These are phyloP conservation scores for Sherardia arvensis DNA, from an alignment of 257 asterid species.

Conservation along the genomic window DNA sequence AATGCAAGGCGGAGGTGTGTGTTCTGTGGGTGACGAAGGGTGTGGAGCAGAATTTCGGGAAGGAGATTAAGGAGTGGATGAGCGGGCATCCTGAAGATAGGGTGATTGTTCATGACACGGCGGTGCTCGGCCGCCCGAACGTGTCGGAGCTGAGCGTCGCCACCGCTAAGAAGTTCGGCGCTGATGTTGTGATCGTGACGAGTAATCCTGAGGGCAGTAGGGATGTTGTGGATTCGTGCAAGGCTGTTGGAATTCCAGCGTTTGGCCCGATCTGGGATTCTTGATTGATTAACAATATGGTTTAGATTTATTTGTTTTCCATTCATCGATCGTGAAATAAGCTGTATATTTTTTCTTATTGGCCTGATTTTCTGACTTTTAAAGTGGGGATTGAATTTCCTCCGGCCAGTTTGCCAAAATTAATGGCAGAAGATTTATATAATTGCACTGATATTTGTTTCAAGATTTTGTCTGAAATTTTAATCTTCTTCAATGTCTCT, in stretches of 20 bases:
- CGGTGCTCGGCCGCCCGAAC: constrained; percentile 54
- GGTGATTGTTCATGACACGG: constrained; percentile 58
- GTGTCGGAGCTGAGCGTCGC: constrained; percentile 50
- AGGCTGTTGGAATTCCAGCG: constrained; percentile 49
- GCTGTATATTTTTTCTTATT: no score
- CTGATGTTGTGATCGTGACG: constrained; percentile 64
- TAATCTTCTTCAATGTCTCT: background rate
- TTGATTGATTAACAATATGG: no score
- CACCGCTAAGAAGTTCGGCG: constrained; percentile 37
- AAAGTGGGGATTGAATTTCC: background rate
- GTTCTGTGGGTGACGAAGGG: constrained; percentile 65
- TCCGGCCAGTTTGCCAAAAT: background rate
- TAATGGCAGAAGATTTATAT: background rate
- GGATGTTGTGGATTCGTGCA: constrained; percentile 55
- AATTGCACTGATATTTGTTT: background rate
- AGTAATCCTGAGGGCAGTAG: constrained; percentile 71
- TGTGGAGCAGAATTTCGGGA: constrained; percentile 54
- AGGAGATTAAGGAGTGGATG: constrained; percentile 43
- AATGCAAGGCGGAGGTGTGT: constrained; percentile 43
- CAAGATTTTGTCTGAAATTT: background rate
- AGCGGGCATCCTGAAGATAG: constrained; percentile 38
- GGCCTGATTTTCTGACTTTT: background rate
- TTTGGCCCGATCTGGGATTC: constrained; percentile 78
- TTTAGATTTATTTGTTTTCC: no score
- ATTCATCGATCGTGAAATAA: no score